A percentile compares a stretch with the other conserved stretches of the same genome.
phyloP scores from a whole-genome alignment of 2,329 filamentous ascomycete species.

The Hortaea sp. region DNA sequence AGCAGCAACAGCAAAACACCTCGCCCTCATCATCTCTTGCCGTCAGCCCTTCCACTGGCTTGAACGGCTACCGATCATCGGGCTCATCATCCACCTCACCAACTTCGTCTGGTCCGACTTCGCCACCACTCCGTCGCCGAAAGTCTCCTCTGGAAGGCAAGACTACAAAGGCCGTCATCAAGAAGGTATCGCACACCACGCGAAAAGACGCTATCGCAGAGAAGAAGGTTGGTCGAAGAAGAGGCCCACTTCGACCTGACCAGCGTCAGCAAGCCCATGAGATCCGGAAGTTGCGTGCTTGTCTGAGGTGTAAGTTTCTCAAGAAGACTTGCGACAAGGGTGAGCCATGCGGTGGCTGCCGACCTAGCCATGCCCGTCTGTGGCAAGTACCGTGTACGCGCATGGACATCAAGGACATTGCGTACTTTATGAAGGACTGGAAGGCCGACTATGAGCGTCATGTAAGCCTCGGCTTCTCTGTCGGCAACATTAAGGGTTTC shows the following conservation, averaged over 20 bases:
- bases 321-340: constrained; percentile 99
- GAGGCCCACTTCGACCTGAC: constrained; percentile 81
- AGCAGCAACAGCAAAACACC: constrained; percentile 17
- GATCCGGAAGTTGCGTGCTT: constrained; percentile 88
- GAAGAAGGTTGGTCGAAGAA: constrained; percentile 87
- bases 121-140: constrained; percentile 51
- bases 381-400: constrained; percentile 98
- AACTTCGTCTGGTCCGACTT: constrained; percentile 25
- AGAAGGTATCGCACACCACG: constrained; percentile 57
- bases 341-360: constrained; percentile 88
- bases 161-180: constrained; percentile 70
- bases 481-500: constrained; percentile 89
- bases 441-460: constrained; percentile 94
- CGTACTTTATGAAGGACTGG: constrained; percentile 99
- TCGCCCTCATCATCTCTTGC: constrained; percentile 19
- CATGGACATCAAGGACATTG: constrained; percentile 97
- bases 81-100: constrained; percentile 25
- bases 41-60: constrained; percentile 17
- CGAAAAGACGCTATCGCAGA: constrained; percentile 70
- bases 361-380: constrained; percentile 86
- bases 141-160: constrained; percentile 57
- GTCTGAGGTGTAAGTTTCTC: constrained; percentile 92
- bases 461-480: constrained; percentile 73
- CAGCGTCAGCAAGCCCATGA: constrained; percentile 94
- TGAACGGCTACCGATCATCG: constrained; percentile 17